Base-by-base conservation (phyloP, 805 yeast species). In the Groenewaldozyma salmanticensis region DNA sequence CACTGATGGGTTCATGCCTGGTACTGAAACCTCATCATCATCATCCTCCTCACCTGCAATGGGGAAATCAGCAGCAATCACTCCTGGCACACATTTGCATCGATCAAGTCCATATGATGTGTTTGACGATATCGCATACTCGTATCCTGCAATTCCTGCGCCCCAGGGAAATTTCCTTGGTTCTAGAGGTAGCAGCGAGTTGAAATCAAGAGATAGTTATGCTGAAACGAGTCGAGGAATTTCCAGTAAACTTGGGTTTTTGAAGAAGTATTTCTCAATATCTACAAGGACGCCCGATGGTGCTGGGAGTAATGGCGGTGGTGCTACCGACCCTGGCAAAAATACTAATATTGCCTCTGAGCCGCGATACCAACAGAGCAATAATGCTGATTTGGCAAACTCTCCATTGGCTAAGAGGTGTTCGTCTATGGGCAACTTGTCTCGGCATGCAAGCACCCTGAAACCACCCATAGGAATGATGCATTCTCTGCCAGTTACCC, bases 91-190 rank as follows among this genome's bases (percentile, higher is more conserved):
- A n/a, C 19, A 38, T n/a, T 33, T 38, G 16, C 11, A 48, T 15
- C 46, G 64, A 5, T 53, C 53, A 11, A 52, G 55, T 40, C 57
- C 63, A 15, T 62, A 52, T 46, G 66, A 62, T 39, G 60, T 61
- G 7, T 61, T 60, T 45, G 66, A 62, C 42, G 61, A 57, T 27
- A 52, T 52, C n/a, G 64, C 64, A 11, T 62, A 62, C 47, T 47
- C 54, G 1, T 47, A 48, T 36, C 52, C 52, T 2, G 46, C 52
- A 3, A 47, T 48, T 39, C 40, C 50, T 2, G 42, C 51, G 19
- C 44, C 51, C 9, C 37, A 17, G 17, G 47, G 42, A 22, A 43
- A 27, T 13, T 22, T 44, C 33, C 38, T 44, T 9, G 7, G 7
- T 24, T 24, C 24, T 21, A 4, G 15, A 27, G n/a, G n/a, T n/a